A percentile compares a stretch with the other conserved stretches of the same genome.
Conservation (phyloP, 176 grass and related monocot genomes). For the Alloteropsis semialata region DNA sequence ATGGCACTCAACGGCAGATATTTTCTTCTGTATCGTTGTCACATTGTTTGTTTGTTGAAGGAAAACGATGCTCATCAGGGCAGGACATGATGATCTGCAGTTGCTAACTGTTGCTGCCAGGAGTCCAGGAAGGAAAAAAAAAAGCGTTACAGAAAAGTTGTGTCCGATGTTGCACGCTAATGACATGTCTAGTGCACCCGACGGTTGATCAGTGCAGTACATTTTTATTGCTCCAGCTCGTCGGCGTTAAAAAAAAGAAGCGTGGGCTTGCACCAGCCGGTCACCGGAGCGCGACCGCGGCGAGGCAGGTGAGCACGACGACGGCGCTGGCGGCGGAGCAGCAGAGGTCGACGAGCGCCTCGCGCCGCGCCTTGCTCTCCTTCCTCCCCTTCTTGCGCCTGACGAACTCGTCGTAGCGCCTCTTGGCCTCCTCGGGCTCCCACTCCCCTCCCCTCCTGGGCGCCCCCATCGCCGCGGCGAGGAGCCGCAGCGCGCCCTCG, state of each 20-base stretch:
- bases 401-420: slow-evolving; percentile 44
- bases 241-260: background rate
- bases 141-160: background rate
- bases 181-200: background rate
- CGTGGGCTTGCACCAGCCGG: background rate
- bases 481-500: slow-evolving; percentile 35
- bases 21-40: background rate
- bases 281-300: slow-evolving; percentile 39
- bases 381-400: slow-evolving; percentile 39
- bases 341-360: slow-evolving; percentile 48
- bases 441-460: slow-evolving; percentile 13
- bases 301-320: slow-evolving; percentile 48
- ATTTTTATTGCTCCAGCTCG: background rate
- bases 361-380: slow-evolving; percentile 44
- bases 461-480: slow-evolving; percentile 43
- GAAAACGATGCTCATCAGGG: slow-evolving; percentile 12
- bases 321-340: slow-evolving; percentile 60
- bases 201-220: background rate
- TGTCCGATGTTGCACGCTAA: background rate
- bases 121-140: background rate
- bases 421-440: slow-evolving; percentile 22
- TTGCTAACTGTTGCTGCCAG: background rate
- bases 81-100: background rate
- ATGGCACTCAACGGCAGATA: background rate
- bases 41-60: background rate